Evolutionary conservation across 1,284 basidiomycete genomes (phyloP), one percentile per base, ranked within the genome.

Genomic region (Caloboletus firmus): DNA sequence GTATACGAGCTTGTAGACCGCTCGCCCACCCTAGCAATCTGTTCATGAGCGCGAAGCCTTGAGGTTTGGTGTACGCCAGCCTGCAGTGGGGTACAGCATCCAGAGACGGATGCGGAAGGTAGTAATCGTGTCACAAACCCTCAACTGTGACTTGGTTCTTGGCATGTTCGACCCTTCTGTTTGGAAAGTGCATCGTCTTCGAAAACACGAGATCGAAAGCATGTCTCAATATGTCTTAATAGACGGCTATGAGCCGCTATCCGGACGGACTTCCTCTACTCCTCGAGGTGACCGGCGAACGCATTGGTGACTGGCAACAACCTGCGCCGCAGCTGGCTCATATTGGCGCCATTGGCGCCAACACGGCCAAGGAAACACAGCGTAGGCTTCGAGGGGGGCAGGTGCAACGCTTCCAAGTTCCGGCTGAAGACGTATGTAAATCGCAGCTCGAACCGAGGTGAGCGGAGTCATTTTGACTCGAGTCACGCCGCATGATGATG

Each of bases 91-190:
- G 26, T 28, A 28, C 9, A 2, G 26, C 26, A 28, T 28, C 26
- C n/a, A n/a, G n/a, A n/a, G n/a, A n/a, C 26, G 26, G 26, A 28
- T 28, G 9, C 26, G 53, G 52, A 53, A 61, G 59, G 58, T 55
- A 61, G 58, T 65, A 49, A 45, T 59, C 20, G 5, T 8, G 4
- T 18, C 32, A 35, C 28, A 40, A 43, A 31, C 41, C 35, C 45
- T 39, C 6, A 32, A 31, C 24, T 43, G 15, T 54, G 52, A 47
- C 62, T 56, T 44, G 44, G 32, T 48, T 52, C 52, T 61, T 52
- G 54, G 59, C 49, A 51, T 36, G 31, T 45, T 4, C 31, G 10
- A 6, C n/a, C 26, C 31, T 26, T 26, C 37, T 42, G 26, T 44
- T 20, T 26, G n/a, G 18, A 11, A 18, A 2, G n/a, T 15, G n/a